Conservation (phyloP, 345 rosid species). For the Hibiscus trionum region DNA sequence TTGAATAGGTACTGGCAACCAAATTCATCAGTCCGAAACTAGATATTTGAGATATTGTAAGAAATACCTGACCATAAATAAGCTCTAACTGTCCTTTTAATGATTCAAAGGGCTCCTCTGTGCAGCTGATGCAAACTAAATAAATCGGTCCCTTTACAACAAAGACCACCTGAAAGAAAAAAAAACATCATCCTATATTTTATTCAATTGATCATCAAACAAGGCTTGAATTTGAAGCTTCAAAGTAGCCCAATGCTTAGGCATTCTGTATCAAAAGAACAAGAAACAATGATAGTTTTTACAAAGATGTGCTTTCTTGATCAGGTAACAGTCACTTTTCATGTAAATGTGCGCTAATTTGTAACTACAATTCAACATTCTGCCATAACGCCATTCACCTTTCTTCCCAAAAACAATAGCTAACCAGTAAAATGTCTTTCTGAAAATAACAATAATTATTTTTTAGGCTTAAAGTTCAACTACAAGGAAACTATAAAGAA, state of each 20-base stretch:
- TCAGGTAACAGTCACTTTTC: not conserved
- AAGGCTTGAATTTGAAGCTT: not conserved
- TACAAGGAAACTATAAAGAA: not conserved
- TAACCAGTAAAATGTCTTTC: not conserved
- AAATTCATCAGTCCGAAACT: not conserved
- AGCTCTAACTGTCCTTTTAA: conserved; percentile 85
- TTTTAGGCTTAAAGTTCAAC: not conserved
- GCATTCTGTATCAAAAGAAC: conserved; percentile 6
- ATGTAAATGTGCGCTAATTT: not conserved
- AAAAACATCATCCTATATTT: not conserved
- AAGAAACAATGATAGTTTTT: not conserved
- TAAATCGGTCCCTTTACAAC: conserved; percentile 97
- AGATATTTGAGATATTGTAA: not conserved
- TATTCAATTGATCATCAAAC: conserved; percentile 7
- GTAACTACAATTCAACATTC: not conserved
- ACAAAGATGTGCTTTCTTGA: not conserved
- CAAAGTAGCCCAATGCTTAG: not conserved
- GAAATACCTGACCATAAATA: conserved; percentile 90
- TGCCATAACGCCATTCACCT: not conserved
- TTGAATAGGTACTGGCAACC: not conserved
- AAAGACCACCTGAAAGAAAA: conserved; percentile 62
- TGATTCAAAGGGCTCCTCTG: conserved; percentile 85
- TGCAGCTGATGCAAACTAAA: conserved; percentile 93
- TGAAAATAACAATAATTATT: not conserved
- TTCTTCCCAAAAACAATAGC: not conserved